Conservation (phyloP, 805 yeast genomes). For the Wickerhamomyces ciferrii region DNA sequence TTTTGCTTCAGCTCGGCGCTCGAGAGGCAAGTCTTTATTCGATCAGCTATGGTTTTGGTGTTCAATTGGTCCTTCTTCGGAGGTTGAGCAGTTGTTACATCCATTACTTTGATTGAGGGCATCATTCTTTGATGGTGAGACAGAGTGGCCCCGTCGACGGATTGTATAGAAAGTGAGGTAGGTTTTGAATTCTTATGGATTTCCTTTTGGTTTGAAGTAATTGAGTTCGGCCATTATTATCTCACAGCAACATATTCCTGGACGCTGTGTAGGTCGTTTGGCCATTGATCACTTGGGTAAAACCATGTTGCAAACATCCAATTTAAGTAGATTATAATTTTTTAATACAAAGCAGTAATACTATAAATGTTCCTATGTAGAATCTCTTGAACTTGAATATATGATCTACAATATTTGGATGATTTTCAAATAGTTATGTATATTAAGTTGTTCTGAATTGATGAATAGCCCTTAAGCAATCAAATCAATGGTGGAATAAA, state of each 20-base stretch:
- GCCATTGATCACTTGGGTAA: slow-evolving; percentile 97
- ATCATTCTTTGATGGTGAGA: slow-evolving; percentile 39
- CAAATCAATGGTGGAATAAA: slow-evolving; percentile 82
- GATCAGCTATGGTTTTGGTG: slow-evolving; percentile 21
- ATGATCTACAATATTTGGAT: too few relatives aligned
- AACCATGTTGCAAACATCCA: slow-evolving; percentile 97
- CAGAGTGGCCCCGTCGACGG: slow-evolving; percentile 99
- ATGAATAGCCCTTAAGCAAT: too few relatives aligned
- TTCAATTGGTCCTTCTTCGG: slow-evolving; percentile 22
- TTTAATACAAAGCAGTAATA: too few relatives aligned
- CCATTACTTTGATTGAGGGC: slow-evolving; percentile 46
- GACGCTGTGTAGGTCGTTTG: slow-evolving; percentile 92
- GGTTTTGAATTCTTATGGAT: slow-evolving; percentile 54
- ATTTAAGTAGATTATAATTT: too few relatives aligned
- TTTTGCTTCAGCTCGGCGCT: slow-evolving; percentile 62
- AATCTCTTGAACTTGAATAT: too few relatives aligned
- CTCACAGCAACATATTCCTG: slow-evolving; percentile 98
- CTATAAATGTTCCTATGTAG: background rate
- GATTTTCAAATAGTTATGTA: too few relatives aligned
- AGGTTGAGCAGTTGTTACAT: slow-evolving; percentile 43
- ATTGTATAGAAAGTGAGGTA: slow-evolving; percentile 67
- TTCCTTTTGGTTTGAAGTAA: slow-evolving; percentile 9
- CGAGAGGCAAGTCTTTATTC: slow-evolving; percentile 27
- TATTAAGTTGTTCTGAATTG: too few relatives aligned
- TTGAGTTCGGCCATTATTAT: slow-evolving; percentile 38